Conservation (phyloP, 495 filamentous ascomycete species). For the Daldinia caldariorum region DNA sequence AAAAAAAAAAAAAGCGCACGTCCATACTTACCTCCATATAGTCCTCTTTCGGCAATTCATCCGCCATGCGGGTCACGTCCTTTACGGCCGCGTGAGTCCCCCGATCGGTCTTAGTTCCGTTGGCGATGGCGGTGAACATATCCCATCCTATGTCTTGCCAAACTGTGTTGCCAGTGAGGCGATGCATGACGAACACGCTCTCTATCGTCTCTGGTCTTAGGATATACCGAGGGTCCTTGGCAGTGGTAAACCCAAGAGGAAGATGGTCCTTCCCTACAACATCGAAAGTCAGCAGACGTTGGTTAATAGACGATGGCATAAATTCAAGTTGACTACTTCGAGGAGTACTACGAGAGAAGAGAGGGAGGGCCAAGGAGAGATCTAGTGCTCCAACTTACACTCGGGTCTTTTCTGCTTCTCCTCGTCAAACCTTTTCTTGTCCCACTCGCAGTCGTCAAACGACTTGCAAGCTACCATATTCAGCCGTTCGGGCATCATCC, state of each 20-base stretch:
- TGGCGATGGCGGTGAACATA: slow-evolving; percentile 74
- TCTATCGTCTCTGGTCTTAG: slow-evolving; percentile 72
- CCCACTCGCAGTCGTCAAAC: slow-evolving; percentile 73
- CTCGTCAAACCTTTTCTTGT: slow-evolving; percentile 65
- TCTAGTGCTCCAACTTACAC: slow-evolving; percentile 32
- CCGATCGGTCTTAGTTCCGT: slow-evolving; percentile 65
- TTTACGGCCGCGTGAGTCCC: slow-evolving; percentile 69
- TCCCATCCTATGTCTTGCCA: slow-evolving; percentile 75
- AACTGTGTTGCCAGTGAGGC: slow-evolving; percentile 71
- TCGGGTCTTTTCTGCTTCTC: slow-evolving; percentile 42
- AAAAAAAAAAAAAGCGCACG: neutral
- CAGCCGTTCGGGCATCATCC: slow-evolving; percentile 87
- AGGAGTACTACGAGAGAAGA: neutral
- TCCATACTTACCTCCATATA: slow-evolving; percentile 56
- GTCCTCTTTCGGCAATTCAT: slow-evolving; percentile 49
- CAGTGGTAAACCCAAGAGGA: slow-evolving; percentile 51
- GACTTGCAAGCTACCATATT: slow-evolving; percentile 70
- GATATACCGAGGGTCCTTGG: slow-evolving; percentile 56
- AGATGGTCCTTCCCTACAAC: slow-evolving; percentile 42
- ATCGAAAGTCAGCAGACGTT: slow-evolving; percentile 1
- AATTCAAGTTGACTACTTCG: neutral
- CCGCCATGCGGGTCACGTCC: slow-evolving; percentile 60
- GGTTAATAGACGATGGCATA: neutral
- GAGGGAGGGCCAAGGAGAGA: neutral
- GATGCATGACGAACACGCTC: slow-evolving; percentile 76